Evolutionary conservation across 805 yeast species (phyloP), one percentile per base, ranked within the genome.

Genomic region (Cyberlindnera nakhonratchasimensis): DNA sequence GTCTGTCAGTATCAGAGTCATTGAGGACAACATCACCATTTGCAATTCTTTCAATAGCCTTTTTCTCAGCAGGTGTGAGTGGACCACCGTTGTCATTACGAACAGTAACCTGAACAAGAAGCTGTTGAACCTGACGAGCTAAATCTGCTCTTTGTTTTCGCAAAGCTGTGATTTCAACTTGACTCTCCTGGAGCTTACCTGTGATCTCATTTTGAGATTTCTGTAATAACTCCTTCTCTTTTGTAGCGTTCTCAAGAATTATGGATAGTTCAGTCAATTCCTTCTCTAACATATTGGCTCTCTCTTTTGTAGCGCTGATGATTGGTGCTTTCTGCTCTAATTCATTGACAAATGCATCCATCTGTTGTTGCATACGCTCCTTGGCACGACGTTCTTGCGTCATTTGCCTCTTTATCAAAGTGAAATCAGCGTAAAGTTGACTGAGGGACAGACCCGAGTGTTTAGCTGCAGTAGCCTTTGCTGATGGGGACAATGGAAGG

Each of bases 301-400:
- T 76, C 41, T 74, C 77, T 63, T 71, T 80, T 53, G 80, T 84
- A 39, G 80, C 82, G 64, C 68, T 76, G 35, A 91, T 73, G 3
- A 82, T 67, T 0, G 98, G 97, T 42, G 86, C 80, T 54, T 85
- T 81, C 23, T 75, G 71, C 54, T 88, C 95, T 47, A 90, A 67
- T 60, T 89, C 96, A 16, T 71, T 70, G 24, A 89, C 78, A 50
- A 91, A 80, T 1, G 71, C 68, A 52, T 84, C 82, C 44, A 90
- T 69, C 60, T 87, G 91, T 26, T 68, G 62, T 42, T 89, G 85
- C 45, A 91, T 69, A 41, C 75, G 73, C 43, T 78, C 80, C 52
- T 86, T 87, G 39, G 84, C 82, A 14, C 81, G 72, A 53, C 80
- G 77, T 61, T 88, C 96, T 40, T 77, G 73, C 3, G 77, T 71